Percentiles rank a stretch among this genome's conserved stretches.
These are phyloP conservation scores for Microcos paniculata DNA, from an alignment of 345 rosid genomes.

Conservation along the genomic window DNA sequence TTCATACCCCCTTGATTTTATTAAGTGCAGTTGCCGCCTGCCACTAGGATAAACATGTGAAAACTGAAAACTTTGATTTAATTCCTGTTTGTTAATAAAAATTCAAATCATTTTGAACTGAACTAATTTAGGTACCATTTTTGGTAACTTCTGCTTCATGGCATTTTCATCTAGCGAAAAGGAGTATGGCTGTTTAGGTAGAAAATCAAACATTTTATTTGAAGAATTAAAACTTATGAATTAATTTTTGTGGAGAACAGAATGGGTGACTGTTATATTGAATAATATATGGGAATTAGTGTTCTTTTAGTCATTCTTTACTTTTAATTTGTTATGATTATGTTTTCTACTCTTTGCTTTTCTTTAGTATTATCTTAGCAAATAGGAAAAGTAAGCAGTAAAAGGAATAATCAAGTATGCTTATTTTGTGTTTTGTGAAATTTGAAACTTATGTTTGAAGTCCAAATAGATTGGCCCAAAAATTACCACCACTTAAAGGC, in stretches of 20 bases:
- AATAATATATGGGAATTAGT: not conserved
- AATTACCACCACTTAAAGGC: not conserved
- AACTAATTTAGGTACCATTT: not conserved
- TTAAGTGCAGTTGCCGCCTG: not conserved
- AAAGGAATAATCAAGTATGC: not conserved
- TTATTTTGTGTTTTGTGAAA: not conserved
- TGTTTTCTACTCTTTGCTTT: not conserved
- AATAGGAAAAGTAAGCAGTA: not conserved
- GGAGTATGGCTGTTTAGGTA: not conserved
- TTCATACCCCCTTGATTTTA: slow-evolving; percentile 2
- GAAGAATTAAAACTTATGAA: not conserved
- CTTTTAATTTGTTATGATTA: not conserved
- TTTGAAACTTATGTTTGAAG: not conserved
- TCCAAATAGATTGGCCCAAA: not conserved
- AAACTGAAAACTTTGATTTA: not conserved
- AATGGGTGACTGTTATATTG: not conserved
- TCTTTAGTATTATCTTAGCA: not conserved
- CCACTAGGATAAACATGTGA: not conserved
- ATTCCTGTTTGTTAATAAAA: not conserved
- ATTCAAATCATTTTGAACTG: not conserved
- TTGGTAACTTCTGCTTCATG: not conserved
- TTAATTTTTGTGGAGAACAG: not conserved
- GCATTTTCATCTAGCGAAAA: not conserved
- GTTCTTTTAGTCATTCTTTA: not conserved
- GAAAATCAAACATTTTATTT: not conserved